Evolutionary conservation across 2,329 filamentous ascomycete genomes (phyloP).

Genomic region (Coniochaeta hoffmannii): DNA sequence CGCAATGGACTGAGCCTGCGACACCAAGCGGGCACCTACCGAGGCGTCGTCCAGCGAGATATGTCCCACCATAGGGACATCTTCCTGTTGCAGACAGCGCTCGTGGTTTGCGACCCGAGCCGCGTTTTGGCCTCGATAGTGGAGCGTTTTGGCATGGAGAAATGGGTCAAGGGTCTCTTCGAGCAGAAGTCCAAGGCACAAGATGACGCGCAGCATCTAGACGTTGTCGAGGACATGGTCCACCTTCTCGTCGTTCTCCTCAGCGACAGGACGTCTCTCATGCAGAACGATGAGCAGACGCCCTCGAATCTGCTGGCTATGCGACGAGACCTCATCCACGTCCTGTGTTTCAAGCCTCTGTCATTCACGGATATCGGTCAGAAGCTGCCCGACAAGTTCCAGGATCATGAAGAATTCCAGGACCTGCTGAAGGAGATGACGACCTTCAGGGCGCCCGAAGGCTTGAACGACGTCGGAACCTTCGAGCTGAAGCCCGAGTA

Average conservation of each 20-base stretch:
- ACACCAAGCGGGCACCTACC: slow-evolving; percentile 91
- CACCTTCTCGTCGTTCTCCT: slow-evolving; percentile 87
- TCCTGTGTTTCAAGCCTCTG: slow-evolving; percentile 91
- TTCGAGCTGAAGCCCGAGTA: slow-evolving; percentile 87
- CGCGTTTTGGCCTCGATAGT: slow-evolving; percentile 83
- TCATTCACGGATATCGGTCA: slow-evolving; percentile 87
- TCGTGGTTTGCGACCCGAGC: slow-evolving; percentile 78
- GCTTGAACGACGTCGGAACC: slow-evolving; percentile 83
- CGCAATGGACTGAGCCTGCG: slow-evolving; percentile 92
- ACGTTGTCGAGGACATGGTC: slow-evolving; percentile 92
- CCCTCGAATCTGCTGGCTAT: slow-evolving; percentile 63
- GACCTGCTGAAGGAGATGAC: slow-evolving; percentile 81
- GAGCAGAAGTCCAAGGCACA: slow-evolving; percentile 63
- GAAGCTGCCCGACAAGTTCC: slow-evolving; percentile 81
- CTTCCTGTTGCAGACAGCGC: slow-evolving; percentile 83
- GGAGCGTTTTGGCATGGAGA: slow-evolving; percentile 81
- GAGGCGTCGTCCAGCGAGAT: slow-evolving; percentile 81
- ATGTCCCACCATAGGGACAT: slow-evolving; percentile 93
- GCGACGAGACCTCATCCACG: slow-evolving; percentile 84
- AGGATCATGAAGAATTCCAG: slow-evolving; percentile 84
- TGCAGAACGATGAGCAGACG: slow-evolving; percentile 58
- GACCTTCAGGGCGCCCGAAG: slow-evolving; percentile 82
- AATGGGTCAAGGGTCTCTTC: slow-evolving; percentile 82
- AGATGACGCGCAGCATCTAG: slow-evolving; percentile 81
- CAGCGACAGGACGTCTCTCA: slow-evolving; percentile 77